Percentiles rank a stretch among this genome's conserved stretches.
Evolutionary conservation across 2,329 filamentous ascomycete genomes (phyloP).

Genomic region (Penicillium sclerotiorum): DNA sequence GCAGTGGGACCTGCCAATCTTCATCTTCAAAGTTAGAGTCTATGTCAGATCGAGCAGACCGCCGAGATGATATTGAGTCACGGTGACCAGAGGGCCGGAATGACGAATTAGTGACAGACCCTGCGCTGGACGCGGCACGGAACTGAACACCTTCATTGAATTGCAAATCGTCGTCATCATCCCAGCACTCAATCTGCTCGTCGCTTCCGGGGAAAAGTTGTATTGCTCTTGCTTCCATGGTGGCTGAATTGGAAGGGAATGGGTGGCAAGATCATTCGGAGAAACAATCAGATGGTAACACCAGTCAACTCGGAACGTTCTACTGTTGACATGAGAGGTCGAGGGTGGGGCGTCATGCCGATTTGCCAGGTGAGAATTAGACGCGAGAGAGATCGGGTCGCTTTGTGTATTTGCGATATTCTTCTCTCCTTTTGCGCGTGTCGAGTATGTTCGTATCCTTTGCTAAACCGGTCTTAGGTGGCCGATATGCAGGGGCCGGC

Average conservation of each 20-base stretch:
- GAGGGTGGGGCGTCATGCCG: constrained; percentile 34
- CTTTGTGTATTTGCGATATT: background rate
- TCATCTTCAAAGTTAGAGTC: constrained; percentile 76
- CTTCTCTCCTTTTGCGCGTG: background rate
- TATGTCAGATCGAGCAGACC: constrained; percentile 80
- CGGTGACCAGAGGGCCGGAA: constrained; percentile 55
- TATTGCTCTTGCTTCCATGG: constrained; percentile 44
- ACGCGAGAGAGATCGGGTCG: background rate
- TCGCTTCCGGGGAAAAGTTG: constrained; percentile 37
- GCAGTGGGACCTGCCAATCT: constrained; percentile 83
- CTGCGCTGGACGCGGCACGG: constrained; percentile 48
- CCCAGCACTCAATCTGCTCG: constrained; percentile 52
- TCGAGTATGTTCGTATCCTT: no score
- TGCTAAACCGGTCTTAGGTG: no score
- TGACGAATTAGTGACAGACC: constrained; percentile 48
- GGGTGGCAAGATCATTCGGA: background rate
- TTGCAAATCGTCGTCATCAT: constrained; percentile 53
- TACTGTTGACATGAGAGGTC: constrained; percentile 21
- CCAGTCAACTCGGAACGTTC: constrained; percentile 25
- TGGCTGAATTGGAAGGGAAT: constrained; percentile 1
- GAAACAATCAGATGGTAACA: constrained; percentile 16
- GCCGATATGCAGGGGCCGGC: no score
- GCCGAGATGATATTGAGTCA: constrained; percentile 78
- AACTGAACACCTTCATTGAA: constrained; percentile 50
- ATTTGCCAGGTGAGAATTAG: constrained; percentile 13